phyloP scores from a whole-genome alignment of 1,284 basidiomycete genomes.

The Trichosporon ovoides region DNA sequence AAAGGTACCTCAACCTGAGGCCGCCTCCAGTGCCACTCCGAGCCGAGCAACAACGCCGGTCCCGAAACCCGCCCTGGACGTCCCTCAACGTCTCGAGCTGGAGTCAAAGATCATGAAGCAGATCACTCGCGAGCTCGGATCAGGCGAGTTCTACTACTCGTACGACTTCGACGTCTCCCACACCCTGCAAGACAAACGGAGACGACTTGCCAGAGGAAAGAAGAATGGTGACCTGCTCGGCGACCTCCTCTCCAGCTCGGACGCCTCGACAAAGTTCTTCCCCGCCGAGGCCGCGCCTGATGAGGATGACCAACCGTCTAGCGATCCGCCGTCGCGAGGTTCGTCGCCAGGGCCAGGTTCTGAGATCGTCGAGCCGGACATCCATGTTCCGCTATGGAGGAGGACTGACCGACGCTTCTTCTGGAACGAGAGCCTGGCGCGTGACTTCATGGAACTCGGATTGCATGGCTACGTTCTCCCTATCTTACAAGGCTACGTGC shows the following conservation, averaged over 20 bases:
- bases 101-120: constrained; percentile 48
- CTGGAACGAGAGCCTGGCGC: constrained; percentile 52
- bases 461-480: constrained; percentile 76
- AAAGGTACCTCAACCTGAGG: background rate
- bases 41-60: background rate
- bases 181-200: constrained; percentile 50
- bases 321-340: background rate
- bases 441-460: constrained; percentile 45
- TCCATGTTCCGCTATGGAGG: constrained; percentile 52
- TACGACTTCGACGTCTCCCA: constrained; percentile 53
- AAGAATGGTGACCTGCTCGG: constrained; percentile 25
- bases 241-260: constrained; percentile 20
- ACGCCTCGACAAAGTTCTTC: constrained; percentile 6
- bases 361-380: constrained; percentile 49
- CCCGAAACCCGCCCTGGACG: constrained; percentile 13
- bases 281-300: background rate
- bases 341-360: background rate
- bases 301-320: background rate
- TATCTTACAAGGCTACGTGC: constrained; percentile 83
- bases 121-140: constrained; percentile 41
- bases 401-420: constrained; percentile 53
- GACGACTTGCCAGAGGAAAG: constrained; percentile 28
- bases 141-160: constrained; percentile 50
- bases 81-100: constrained; percentile 44
- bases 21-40: background rate